Evolutionary conservation across 257 asterid species (phyloP).

Genomic region (Solanum medicagineum): DNA sequence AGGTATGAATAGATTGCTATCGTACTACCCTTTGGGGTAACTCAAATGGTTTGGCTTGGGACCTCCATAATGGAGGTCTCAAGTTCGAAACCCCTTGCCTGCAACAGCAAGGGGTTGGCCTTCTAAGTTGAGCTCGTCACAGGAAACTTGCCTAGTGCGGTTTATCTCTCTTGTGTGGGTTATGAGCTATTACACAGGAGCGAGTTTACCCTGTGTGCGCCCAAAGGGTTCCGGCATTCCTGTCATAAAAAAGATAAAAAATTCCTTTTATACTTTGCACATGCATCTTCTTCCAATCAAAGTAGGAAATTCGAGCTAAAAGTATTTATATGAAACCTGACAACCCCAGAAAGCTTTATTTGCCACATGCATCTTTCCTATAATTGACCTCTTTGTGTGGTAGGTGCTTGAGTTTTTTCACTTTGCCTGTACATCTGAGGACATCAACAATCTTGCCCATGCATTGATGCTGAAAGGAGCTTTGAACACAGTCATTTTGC

Average conservation of each 20-base stretch:
- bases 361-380: neutral
- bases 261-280: neutral
- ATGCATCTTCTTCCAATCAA: neutral
- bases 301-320: neutral
- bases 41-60: neutral
- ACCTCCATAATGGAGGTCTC: neutral
- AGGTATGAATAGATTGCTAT: constrained; percentile 22
- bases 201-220: neutral
- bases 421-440: constrained; percentile 49
- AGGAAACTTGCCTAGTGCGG: neutral
- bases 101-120: neutral
- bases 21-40: too few species aligned
- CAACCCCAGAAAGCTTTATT: neutral
- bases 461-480: constrained; percentile 41
- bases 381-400: neutral
- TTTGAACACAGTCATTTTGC: constrained; percentile 15
- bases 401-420: constrained; percentile 46
- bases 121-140: neutral
- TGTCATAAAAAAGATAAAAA: neutral
- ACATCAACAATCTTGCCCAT: constrained; percentile 45
- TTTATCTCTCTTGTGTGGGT: neutral
- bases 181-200: neutral
- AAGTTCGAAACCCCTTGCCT: neutral
- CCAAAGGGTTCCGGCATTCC: neutral
- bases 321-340: neutral